These are phyloP conservation scores for Nicotiana undulata DNA, from an alignment of 257 asterid species.

Conservation along the genomic window DNA sequence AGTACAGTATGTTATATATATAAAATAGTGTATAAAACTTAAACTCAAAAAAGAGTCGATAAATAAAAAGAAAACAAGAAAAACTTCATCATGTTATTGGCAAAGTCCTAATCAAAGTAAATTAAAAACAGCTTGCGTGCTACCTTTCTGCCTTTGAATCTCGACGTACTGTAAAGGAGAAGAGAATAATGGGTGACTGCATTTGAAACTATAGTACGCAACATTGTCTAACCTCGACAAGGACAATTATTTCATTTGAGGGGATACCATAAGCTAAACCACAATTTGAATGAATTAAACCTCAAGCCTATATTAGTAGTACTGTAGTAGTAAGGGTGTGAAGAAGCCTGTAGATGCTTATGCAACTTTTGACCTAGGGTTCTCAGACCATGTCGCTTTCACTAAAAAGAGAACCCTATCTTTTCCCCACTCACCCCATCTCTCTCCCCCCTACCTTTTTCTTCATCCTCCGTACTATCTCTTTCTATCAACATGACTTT, in stretches of 20 bases:
- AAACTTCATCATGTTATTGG: not conserved
- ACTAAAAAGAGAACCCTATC: conserved; percentile 21
- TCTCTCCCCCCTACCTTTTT: not conserved
- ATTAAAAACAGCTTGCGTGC: not conserved
- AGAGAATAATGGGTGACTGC: not conserved
- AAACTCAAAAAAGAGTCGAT: not conserved
- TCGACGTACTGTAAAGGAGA: not conserved
- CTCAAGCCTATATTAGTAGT: not conserved
- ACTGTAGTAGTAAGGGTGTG: no score
- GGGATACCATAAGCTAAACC: not conserved
- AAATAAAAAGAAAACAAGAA: not conserved
- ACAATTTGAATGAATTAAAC: not conserved
- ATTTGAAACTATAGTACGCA: conserved; percentile 5
- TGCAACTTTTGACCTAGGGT: conserved; percentile 25
- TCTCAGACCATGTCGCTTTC: conserved; percentile 19
- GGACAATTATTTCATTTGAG: conserved; percentile 24
- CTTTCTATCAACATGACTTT: not conserved
- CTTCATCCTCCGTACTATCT: not conserved
- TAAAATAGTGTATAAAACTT: no score
- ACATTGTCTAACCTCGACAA: conserved; percentile 12
- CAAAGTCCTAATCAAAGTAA: not conserved
- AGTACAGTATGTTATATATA: no score
- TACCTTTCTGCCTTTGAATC: not conserved
- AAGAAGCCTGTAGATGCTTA: not conserved
- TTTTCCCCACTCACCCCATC: not conserved